Percentiles rank a stretch among this genome's conserved stretches.
Evolutionary conservation across 495 filamentous ascomycete genomes (phyloP).

Genomic region (Daldinia caldariorum): DNA sequence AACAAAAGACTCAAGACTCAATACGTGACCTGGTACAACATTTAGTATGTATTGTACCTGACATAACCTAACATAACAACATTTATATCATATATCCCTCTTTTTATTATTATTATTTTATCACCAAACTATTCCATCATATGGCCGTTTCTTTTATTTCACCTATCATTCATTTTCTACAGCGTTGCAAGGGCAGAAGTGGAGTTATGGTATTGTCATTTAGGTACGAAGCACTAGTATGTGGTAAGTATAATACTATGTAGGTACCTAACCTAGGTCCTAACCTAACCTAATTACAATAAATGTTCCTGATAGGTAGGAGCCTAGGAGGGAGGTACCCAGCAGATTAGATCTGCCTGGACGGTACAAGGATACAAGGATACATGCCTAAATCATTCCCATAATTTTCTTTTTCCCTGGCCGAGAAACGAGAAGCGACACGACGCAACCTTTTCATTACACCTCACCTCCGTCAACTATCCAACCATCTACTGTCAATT

Average conservation of each 20-base stretch:
- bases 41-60: background rate
- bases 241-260: background rate
- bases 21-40: background rate
- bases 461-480: slow-evolving; percentile 9
- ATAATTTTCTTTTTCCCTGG: slow-evolving; percentile 34
- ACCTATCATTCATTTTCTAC: background rate
- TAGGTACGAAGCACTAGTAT: too few species aligned
- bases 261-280: slow-evolving; percentile 2
- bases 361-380: slow-evolving; percentile 21
- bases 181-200: slow-evolving; percentile 6
- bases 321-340: too few species aligned
- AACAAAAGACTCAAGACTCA: background rate
- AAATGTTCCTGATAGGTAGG: slow-evolving; percentile 24
- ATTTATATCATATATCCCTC: background rate
- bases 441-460: slow-evolving; percentile 24
- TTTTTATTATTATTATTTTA: too few species aligned
- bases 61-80: background rate
- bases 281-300: too few species aligned
- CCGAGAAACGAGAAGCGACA: slow-evolving; percentile 37
- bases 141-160: background rate
- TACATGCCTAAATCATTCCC: slow-evolving; percentile 29
- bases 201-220: background rate
- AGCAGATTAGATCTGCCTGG: slow-evolving; percentile 24
- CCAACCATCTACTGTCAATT: background rate
- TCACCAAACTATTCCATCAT: background rate